Evolutionary conservation across 306 rosid genomes (phyloP).

Genomic region (Quercus suber): DNA sequence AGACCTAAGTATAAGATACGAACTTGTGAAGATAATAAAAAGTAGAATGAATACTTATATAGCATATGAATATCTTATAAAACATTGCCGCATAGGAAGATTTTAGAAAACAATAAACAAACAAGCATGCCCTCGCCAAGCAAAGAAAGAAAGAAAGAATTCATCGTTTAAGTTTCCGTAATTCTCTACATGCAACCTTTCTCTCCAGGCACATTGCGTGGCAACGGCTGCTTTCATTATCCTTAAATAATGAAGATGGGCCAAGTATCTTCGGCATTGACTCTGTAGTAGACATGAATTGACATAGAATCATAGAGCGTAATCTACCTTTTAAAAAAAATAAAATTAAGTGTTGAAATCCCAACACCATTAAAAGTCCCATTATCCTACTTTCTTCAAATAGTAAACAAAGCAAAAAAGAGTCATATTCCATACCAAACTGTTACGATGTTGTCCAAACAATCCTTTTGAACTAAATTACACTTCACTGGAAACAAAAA

Average conservation of each 20-base stretch:
- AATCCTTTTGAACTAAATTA: too few species aligned
- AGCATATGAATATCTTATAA: background rate
- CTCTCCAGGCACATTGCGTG: constrained; percentile 67
- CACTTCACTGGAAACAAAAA: too few species aligned
- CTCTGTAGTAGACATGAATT: constrained; percentile 38
- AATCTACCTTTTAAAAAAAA: background rate
- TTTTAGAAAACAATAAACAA: background rate
- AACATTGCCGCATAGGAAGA: background rate
- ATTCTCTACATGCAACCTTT: constrained; percentile 61
- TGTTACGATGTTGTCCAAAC: background rate
- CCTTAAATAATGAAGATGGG: constrained; percentile 27
- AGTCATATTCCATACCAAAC: background rate
- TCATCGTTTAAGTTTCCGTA: constrained; percentile 53
- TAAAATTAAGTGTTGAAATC: background rate
- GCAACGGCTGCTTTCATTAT: constrained; percentile 51
- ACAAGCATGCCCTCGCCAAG: background rate
- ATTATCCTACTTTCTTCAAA: background rate
- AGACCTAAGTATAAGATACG: background rate
- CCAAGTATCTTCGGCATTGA: constrained; percentile 42
- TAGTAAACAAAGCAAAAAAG: background rate
- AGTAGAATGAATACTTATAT: background rate
- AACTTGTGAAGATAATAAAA: background rate
- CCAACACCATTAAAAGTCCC: background rate
- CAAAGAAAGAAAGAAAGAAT: constrained; percentile 1
- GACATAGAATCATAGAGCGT: constrained; percentile 16